Evolutionary conservation across 495 filamentous ascomycete species (phyloP).

Genomic region (Talaromyces nanjingensis): DNA sequence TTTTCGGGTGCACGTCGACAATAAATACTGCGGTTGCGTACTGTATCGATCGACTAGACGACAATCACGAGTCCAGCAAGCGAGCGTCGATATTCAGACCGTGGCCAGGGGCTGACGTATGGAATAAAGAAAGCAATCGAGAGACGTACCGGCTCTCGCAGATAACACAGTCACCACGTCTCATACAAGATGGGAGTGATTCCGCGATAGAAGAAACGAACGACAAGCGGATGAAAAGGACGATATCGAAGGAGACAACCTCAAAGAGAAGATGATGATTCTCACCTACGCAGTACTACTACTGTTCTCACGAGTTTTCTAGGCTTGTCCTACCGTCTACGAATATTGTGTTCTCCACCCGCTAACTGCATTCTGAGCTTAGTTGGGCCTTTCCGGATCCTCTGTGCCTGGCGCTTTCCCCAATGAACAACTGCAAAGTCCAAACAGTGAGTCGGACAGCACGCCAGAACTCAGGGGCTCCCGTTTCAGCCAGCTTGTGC

Average conservation of each 20-base stretch:
- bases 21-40: neutral
- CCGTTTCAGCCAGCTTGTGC: conserved; percentile 5
- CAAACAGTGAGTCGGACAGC: neutral
- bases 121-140: neutral
- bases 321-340: neutral
- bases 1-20: neutral
- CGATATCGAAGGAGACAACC: neutral
- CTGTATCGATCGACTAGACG: neutral
- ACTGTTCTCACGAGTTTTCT: conserved; percentile 4
- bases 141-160: conserved; percentile 9
- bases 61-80: conserved; percentile 30
- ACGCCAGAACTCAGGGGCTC: conserved; percentile 8
- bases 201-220: conserved; percentile 9
- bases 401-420: conserved; percentile 5
- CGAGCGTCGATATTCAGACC: conserved; percentile 15
- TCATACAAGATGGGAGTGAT: neutral
- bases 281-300: neutral
- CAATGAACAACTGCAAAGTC: neutral
- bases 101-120: conserved; percentile 11
- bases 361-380: conserved; percentile 3
- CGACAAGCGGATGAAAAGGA: conserved; percentile 4
- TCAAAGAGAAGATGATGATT: neutral
- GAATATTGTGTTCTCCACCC: neutral
- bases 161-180: conserved; percentile 1
- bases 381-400: neutral